Evolutionary conservation across 768 basidiomycete genomes (phyloP).

Genomic region (Cystobasidium onofrii): DNA sequence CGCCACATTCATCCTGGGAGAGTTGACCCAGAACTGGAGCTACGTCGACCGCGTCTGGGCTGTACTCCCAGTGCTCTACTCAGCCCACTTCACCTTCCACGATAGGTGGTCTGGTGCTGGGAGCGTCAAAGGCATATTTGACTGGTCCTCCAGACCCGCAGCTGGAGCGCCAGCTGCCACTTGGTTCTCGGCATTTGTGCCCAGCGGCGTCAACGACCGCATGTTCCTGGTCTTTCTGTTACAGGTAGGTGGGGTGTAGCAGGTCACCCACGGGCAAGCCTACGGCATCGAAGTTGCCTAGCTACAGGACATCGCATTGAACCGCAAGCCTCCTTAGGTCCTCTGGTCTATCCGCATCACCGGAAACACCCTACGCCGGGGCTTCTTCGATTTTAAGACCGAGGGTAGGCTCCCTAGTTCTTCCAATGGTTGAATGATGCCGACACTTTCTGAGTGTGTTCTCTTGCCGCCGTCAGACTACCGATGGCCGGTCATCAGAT

Average conservation of each 20-base stretch:
- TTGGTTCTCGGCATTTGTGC: slow-evolving; percentile 2
- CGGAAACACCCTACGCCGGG: slow-evolving; percentile 76
- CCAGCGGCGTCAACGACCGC: slow-evolving; percentile 35
- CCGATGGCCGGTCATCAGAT: slow-evolving; percentile 72
- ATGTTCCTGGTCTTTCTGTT: slow-evolving; percentile 41
- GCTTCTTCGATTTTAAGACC: slow-evolving; percentile 54
- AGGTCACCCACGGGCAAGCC: too few relatives aligned
- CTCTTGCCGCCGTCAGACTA: slow-evolving; percentile 84
- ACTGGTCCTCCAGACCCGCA: background rate
- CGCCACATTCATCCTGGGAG: slow-evolving; percentile 11
- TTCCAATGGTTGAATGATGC: too few relatives aligned
- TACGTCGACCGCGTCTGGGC: slow-evolving; percentile 17
- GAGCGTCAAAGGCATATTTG: slow-evolving; percentile 15
- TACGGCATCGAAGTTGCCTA: too few relatives aligned
- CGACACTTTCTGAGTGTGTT: too few relatives aligned
- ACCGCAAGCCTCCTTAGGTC: too few relatives aligned
- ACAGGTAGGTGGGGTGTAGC: slow-evolving; percentile 30
- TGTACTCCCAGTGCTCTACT: slow-evolving; percentile 63
- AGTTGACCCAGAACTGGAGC: slow-evolving; percentile 23
- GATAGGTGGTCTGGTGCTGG: slow-evolving; percentile 27
- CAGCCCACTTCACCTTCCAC: slow-evolving; percentile 65
- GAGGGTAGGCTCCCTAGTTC: background rate
- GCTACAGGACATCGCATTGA: too few relatives aligned
- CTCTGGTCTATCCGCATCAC: slow-evolving; percentile 52
- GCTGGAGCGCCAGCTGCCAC: background rate